A percentile compares a stretch with the other conserved stretches of the same genome.
These are phyloP conservation scores for Penicillium silybi DNA, from an alignment of 495 filamentous ascomycete genomes.

Conservation along the genomic window DNA sequence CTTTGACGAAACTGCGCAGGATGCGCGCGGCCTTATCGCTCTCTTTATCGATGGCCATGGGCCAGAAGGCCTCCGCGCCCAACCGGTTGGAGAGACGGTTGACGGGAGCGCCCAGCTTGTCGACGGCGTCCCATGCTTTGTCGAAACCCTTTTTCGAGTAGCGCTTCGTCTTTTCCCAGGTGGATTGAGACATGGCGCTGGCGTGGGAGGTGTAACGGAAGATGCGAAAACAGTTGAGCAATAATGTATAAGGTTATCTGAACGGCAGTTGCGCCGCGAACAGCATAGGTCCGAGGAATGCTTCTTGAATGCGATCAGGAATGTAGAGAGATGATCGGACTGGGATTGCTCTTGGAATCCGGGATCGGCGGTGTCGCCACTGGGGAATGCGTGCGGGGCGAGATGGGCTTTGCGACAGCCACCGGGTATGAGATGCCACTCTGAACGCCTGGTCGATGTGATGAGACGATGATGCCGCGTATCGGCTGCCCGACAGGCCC, in stretches of 20 bases:
- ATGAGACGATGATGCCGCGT: neutral
- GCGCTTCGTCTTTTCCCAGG: conserved; percentile 41
- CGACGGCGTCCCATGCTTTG: conserved; percentile 49
- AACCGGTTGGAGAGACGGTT: conserved; percentile 70
- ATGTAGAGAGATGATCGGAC: conserved; percentile 8
- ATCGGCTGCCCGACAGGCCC: neutral
- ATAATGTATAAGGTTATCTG: conserved; percentile 16
- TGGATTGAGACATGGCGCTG: conserved; percentile 26
- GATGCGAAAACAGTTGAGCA: neutral
- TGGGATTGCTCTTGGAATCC: conserved; percentile 10
- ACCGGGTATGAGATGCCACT: neutral
- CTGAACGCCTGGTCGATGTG: neutral
- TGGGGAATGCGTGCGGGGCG: conserved; percentile 21
- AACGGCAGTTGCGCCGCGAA: conserved; percentile 14
- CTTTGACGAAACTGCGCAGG: conserved; percentile 72
- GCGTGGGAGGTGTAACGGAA: neutral
- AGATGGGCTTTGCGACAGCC: conserved; percentile 8
- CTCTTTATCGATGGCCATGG: conserved; percentile 73
- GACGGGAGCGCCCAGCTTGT: conserved; percentile 62
- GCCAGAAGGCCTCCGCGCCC: conserved; percentile 78
- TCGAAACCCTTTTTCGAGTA: conserved; percentile 52
- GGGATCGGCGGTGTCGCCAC: conserved; percentile 17
- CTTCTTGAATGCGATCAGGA: conserved; percentile 15
- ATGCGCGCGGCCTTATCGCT: conserved; percentile 81
- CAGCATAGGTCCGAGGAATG: conserved; percentile 14